phyloP scores from a whole-genome alignment of 352 stramenopile species.

The Sclerospora graminicola region DNA sequence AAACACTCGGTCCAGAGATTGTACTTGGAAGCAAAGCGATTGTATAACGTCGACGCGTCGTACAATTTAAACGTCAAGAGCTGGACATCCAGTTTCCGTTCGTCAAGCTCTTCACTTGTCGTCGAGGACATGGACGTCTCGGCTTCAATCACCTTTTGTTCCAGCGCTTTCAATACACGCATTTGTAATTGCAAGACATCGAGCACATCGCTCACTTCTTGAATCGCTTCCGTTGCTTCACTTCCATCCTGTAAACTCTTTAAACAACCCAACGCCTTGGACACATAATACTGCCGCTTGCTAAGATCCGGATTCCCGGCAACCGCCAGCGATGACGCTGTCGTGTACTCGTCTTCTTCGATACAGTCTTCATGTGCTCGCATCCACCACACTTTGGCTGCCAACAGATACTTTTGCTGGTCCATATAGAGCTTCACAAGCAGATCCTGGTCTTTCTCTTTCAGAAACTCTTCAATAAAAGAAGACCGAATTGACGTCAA shows the following conservation, averaged over 20 bases:
- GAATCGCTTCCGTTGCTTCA: constrained; percentile 56
- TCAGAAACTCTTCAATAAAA: constrained; percentile 78
- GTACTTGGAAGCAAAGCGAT: constrained; percentile 79
- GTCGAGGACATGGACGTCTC: constrained; percentile 34
- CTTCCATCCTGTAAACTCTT: constrained; percentile 71
- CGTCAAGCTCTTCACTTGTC: constrained; percentile 32
- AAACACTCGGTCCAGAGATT: constrained; percentile 82
- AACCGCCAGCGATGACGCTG: constrained; percentile 20
- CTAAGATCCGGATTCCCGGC: constrained; percentile 59
- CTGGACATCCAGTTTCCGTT: constrained; percentile 50
- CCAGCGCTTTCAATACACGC: constrained; percentile 67
- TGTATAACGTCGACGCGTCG: constrained; percentile 77
- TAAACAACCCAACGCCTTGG: constrained; percentile 60
- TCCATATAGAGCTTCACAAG: constrained; percentile 84
- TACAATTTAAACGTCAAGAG: constrained; percentile 70
- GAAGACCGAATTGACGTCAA: constrained; percentile 56
- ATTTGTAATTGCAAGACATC: constrained; percentile 77
- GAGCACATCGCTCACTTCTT: constrained; percentile 72
- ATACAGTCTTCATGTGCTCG: constrained; percentile 52
- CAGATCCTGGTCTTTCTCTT: constrained; percentile 76
- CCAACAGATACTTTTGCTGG: constrained; percentile 74
- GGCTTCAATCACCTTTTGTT: constrained; percentile 55
- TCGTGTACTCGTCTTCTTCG: constrained; percentile 31
- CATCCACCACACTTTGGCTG: constrained; percentile 76
- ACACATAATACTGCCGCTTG: constrained; percentile 79